phyloP scores from a whole-genome alignment of 1,284 basidiomycete genomes.

The Cryptococcus sp. region DNA sequence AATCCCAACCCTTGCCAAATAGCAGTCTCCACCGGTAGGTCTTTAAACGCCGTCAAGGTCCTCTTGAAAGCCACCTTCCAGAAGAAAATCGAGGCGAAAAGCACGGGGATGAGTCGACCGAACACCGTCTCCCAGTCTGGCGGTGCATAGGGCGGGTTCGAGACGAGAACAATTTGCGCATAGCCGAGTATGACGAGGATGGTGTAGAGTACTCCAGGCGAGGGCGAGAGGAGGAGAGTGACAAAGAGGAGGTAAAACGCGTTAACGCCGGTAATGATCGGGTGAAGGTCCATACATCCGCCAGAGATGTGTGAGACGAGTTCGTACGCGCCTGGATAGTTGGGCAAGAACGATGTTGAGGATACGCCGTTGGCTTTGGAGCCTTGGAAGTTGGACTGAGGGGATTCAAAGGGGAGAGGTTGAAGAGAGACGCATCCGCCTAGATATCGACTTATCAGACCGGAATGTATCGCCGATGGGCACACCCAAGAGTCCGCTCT shows the following conservation, averaged over 20 bases:
- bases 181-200: slow-evolving; percentile 33
- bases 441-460: slow-evolving; percentile 20
- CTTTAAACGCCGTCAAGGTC: slow-evolving; percentile 27
- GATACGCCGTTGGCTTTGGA: slow-evolving; percentile 15
- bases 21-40: slow-evolving; percentile 30
- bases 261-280: slow-evolving; percentile 34
- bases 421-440: slow-evolving; percentile 35
- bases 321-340: slow-evolving; percentile 31
- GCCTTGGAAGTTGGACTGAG: slow-evolving; percentile 16
- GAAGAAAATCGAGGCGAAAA: slow-evolving; percentile 34
- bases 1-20: slow-evolving; percentile 41
- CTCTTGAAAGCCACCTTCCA: slow-evolving; percentile 30
- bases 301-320: slow-evolving; percentile 9
- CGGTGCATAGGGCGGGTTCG: slow-evolving; percentile 22
- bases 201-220: slow-evolving; percentile 20
- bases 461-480: slow-evolving; percentile 34
- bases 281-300: slow-evolving; percentile 35
- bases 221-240: slow-evolving; percentile 29
- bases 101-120: slow-evolving; percentile 21
- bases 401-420: slow-evolving; percentile 15
- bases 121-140: slow-evolving; percentile 34
- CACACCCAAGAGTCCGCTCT: slow-evolving; percentile 44
- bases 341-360: slow-evolving; percentile 23
- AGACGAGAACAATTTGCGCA: slow-evolving; percentile 32
- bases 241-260: slow-evolving; percentile 27